Percentiles rank a stretch among this genome's conserved stretches.
phyloP scores from a whole-genome alignment of 148 eudicot species.

The Silene conica region DNA sequence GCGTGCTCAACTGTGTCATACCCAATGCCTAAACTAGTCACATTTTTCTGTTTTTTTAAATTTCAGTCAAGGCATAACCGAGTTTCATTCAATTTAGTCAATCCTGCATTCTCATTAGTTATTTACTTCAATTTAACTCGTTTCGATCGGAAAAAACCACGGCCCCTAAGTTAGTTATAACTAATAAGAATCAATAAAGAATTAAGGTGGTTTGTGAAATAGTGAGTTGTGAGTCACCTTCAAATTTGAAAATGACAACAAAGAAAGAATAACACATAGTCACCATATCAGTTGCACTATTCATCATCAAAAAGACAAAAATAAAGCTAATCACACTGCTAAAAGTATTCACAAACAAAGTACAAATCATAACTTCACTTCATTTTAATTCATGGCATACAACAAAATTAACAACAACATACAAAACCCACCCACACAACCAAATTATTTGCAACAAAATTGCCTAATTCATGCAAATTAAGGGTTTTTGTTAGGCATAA shows the following conservation, averaged over 20 bases:
- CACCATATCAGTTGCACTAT: not conserved
- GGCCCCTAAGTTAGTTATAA: too few relatives aligned
- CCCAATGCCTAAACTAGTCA: too few relatives aligned
- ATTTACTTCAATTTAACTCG: too few relatives aligned
- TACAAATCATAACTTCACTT: not conserved
- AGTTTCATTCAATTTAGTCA: too few relatives aligned
- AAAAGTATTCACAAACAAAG: not conserved
- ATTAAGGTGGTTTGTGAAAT: too few relatives aligned
- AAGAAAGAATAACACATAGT: not conserved
- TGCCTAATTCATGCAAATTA: not conserved
- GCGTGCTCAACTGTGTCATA: too few relatives aligned
- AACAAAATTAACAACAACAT: not conserved
- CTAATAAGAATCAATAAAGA: too few relatives aligned
- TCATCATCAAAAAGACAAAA: not conserved
- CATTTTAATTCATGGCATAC: not conserved
- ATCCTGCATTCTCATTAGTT: too few relatives aligned
- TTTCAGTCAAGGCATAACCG: too few relatives aligned
- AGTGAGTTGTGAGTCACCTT: not conserved
- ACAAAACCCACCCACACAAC: not conserved
- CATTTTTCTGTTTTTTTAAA: too few relatives aligned
- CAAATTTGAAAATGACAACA: not conserved
- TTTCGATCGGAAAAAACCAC: too few relatives aligned
- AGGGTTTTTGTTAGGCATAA: not conserved
- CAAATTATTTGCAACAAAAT: too few relatives aligned
- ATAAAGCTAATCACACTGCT: not conserved